Base-by-base conservation (phyloP, 495 filamentous ascomycete species). In the Pyronema omphalodes region DNA sequence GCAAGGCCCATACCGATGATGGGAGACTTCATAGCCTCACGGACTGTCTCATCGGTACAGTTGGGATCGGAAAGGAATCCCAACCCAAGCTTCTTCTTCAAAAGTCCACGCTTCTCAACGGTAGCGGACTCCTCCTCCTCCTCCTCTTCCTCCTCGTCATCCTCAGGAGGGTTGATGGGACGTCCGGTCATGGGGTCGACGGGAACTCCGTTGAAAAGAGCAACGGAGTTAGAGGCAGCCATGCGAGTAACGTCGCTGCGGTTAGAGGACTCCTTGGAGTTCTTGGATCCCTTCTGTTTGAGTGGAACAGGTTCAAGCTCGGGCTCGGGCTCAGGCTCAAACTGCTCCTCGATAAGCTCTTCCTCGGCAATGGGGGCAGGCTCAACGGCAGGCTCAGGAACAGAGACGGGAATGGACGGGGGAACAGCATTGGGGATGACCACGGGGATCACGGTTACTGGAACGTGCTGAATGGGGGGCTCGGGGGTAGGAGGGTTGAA, bases 161-260 rank as follows among this genome's bases (percentile, higher is more conserved):
- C 18, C 9, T 12, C 29, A 12, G 47, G 47, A 34, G 47, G 47
- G 29, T 35, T 36, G 47, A 50, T 52, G 50, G 50, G 37, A 7
- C n/a, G 35, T 19, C 50, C 50, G 50, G 50, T 40, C 7, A 8
- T 18, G 9, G 36, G 52, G 40, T 54, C 41, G 9, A 54, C 52
- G 9, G 52, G 52, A 23, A 54, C 29, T 17, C 52, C 52, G 52
- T 54, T 54, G 41, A 54, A 54, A 9, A 54, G 52, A 7, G 52
- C 52, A 17, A 54, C 43, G 1, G 40, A 45, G 41, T 54, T 54
- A 39, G n/a, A 11, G 18, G 23, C 52, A 6, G 40, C 23, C 40
- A 54, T 46, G 40, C 52, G 52, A 17, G 36, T 37, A 8, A 54
- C 52, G 23, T 54, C 52, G 52, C 8, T 29, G 8, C 23, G 8